Evolutionary conservation across 331 rosid species (phyloP).

Genomic region (Spiraea crenata): DNA sequence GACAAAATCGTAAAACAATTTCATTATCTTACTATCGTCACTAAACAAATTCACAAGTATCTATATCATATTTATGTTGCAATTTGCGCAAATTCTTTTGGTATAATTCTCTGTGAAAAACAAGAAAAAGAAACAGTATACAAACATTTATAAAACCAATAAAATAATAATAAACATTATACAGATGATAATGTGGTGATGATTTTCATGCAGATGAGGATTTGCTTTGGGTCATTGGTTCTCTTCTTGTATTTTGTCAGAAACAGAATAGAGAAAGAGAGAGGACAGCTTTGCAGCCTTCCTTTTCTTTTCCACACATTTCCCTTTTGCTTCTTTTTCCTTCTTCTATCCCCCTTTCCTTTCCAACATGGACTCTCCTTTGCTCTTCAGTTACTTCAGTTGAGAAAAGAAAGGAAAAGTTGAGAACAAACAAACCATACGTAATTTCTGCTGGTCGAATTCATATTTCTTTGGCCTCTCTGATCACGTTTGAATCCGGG

Average conservation of each 20-base stretch:
- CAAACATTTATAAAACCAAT: slow-evolving; percentile 58
- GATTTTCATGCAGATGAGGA: slow-evolving; percentile 58
- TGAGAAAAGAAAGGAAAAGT: slow-evolving; percentile 31
- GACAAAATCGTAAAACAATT: too few relatives aligned
- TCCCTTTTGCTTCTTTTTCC: slow-evolving; percentile 28
- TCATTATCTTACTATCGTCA: too few relatives aligned
- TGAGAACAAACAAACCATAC: slow-evolving; percentile 21
- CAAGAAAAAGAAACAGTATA: slow-evolving; percentile 38
- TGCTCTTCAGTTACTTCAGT: slow-evolving; percentile 46
- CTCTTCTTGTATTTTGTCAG: slow-evolving; percentile 44
- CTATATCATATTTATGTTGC: slow-evolving; percentile 33
- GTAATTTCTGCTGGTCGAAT: too few relatives aligned
- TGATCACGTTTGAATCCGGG: too few relatives aligned
- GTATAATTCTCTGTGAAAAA: slow-evolving; percentile 45
- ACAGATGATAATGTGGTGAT: slow-evolving; percentile 51
- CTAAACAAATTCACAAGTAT: slow-evolving; percentile 29
- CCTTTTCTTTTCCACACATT: slow-evolving; percentile 31
- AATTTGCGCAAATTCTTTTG: slow-evolving; percentile 56
- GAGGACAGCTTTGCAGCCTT: too few relatives aligned
- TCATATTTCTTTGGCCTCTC: too few relatives aligned
- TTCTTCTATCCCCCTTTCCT: slow-evolving; percentile 32
- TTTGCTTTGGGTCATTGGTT: slow-evolving; percentile 54
- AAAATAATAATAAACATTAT: slow-evolving; percentile 54
- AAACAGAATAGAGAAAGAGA: slow-evolving; percentile 33
- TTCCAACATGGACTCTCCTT: slow-evolving; percentile 63